A percentile compares a stretch with the other conserved stretches of the same genome.
Conservation (phyloP, 805 yeast species). For the Candida fluviatilis region DNA sequence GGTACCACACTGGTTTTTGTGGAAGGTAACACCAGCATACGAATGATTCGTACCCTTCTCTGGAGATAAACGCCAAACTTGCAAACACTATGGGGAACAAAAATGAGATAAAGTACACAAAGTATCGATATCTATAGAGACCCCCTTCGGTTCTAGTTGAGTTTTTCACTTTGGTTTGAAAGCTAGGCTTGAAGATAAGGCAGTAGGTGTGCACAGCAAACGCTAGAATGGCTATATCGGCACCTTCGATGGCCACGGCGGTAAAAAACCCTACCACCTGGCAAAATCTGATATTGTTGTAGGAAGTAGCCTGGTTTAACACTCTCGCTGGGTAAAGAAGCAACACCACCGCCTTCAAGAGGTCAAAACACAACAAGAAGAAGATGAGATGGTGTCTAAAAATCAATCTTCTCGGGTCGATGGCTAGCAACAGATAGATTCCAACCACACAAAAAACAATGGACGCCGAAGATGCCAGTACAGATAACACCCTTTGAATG, state of each 20-base stretch:
- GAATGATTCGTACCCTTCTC: slow-evolving; percentile 55
- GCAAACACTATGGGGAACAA: slow-evolving; percentile 66
- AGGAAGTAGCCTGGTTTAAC: slow-evolving; percentile 37
- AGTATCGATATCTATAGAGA: slow-evolving; percentile 51
- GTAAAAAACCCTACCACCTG: slow-evolving; percentile 78
- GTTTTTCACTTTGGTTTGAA: slow-evolving; percentile 38
- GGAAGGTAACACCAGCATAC: slow-evolving; percentile 82
- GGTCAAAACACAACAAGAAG: slow-evolving; percentile 66
- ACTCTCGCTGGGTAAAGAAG: slow-evolving; percentile 66
- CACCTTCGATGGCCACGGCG: slow-evolving; percentile 76
- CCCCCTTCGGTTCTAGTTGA: slow-evolving; percentile 62
- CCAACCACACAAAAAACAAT: slow-evolving; percentile 51
- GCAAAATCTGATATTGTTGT: slow-evolving; percentile 48
- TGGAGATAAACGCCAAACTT: slow-evolving; percentile 59
- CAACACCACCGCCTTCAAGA: slow-evolving; percentile 66
- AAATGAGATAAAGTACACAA: slow-evolving; percentile 55
- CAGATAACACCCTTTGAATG: slow-evolving; percentile 35
- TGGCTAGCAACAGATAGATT: slow-evolving; percentile 55
- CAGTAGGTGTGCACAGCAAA: slow-evolving; percentile 82
- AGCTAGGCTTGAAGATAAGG: slow-evolving; percentile 61
- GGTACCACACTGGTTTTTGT: slow-evolving; percentile 65
- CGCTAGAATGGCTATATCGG: slow-evolving; percentile 75
- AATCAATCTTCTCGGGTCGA: slow-evolving; percentile 58
- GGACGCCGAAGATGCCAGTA: slow-evolving; percentile 34
- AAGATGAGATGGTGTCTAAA: slow-evolving; percentile 71